Evolutionary conservation across 169 alveolate genomes (phyloP), one percentile per base, ranked within the genome.

Genomic region (Plasmodium gallinaceum): DNA sequence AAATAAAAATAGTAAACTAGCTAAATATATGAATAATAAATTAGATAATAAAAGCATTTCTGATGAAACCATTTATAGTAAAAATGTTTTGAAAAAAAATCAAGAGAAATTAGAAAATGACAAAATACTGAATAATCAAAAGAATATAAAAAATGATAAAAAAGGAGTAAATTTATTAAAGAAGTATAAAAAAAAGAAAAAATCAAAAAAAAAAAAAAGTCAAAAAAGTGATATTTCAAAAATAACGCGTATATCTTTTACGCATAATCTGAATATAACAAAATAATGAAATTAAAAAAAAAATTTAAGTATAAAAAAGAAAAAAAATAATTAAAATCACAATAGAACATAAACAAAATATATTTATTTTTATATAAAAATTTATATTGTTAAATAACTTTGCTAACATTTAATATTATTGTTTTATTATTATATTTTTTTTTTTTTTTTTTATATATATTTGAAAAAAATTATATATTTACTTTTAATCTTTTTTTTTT

Each of bases 241-340:
- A n/a, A 64, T 78, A 64, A 78, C 89, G 14, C 89, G 51, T 18
- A 78, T 78, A 65, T 78, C 89, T 14, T 78, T 78, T 65, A 78
- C 89, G 7, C 88, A 72, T 54, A 73, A 72, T 20, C 52, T 85
- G 71, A 85, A 54, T 24, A 85, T 85, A 43, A 22, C 60, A 26
- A 18, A 4, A 32, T 4, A 69, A 61, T 65, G 43, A 80, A 14
- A 32, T 37, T 37, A 43, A 26, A 8, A 20, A 60, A 61, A 16
- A 74, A 52, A 32, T n/a, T n/a, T n/a, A n/a, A n/a, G n/a, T n/a
- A 24, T 61, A 74, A 46, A 43, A 90, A 83, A 2, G 54, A 26
- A 39, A 3, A 62, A 58, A 18, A 58, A 26, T 6, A 14, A 14
- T 10, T 24, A 43, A 52, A 24, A 22, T 16, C 14, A 58, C n/a